phyloP scores from a whole-genome alignment of 805 yeast species.

The Ogataea pini region DNA sequence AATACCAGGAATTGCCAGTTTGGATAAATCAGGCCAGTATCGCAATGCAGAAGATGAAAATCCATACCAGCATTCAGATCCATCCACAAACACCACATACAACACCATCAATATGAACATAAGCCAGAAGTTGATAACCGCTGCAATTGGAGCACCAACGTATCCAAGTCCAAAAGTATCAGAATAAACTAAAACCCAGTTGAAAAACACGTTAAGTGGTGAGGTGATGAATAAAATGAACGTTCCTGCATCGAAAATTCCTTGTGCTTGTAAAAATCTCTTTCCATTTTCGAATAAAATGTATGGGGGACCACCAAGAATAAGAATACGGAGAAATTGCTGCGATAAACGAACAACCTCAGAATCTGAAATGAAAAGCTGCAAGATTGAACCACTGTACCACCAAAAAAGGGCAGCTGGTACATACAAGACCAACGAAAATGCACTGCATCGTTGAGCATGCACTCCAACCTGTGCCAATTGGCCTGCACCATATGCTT shows the following conservation, averaged over 20 bases:
- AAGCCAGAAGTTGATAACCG: slow-evolving; percentile 68
- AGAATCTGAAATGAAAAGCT: slow-evolving; percentile 45
- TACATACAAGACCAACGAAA: slow-evolving; percentile 56
- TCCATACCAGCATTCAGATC: slow-evolving; percentile 73
- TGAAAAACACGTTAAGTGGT: slow-evolving; percentile 66
- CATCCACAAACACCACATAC: slow-evolving; percentile 62
- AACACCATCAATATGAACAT: slow-evolving; percentile 58
- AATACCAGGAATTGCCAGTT: slow-evolving; percentile 53
- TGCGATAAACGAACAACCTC: slow-evolving; percentile 55
- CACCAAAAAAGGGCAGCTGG: slow-evolving; percentile 69
- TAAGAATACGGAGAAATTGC: slow-evolving; percentile 52
- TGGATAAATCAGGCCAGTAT: slow-evolving; percentile 43
- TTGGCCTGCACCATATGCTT: slow-evolving; percentile 72
- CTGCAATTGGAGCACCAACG: slow-evolving; percentile 75
- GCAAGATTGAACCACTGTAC: slow-evolving; percentile 50
- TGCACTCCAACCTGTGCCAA: slow-evolving; percentile 65
- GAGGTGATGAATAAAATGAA: slow-evolving; percentile 66
- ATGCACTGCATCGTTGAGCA: slow-evolving; percentile 63
- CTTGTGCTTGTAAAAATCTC: slow-evolving; percentile 75
- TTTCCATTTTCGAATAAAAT: slow-evolving; percentile 71
- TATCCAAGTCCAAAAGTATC: slow-evolving; percentile 60
- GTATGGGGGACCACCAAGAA: slow-evolving; percentile 74
- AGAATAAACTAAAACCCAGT: slow-evolving; percentile 68
- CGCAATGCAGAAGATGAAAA: slow-evolving; percentile 37
- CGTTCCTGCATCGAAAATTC: slow-evolving; percentile 78